Evolutionary conservation across 1,139 yeast species (phyloP).

Genomic region (Candida pseudocylindracea): DNA sequence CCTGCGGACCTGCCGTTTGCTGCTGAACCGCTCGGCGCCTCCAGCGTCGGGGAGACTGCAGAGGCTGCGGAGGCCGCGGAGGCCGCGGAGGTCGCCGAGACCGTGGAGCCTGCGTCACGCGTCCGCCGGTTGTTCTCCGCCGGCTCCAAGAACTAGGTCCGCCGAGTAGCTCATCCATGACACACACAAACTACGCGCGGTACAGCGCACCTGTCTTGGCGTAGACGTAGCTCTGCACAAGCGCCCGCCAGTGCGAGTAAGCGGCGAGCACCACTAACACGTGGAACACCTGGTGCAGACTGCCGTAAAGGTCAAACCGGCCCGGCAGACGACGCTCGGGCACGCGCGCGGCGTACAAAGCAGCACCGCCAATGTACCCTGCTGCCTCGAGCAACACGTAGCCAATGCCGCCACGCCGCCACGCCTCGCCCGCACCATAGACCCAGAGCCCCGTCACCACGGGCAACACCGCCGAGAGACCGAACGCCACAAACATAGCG

Average conservation of each 20-base stretch:
- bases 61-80: too few species aligned
- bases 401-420: conserved; percentile 24
- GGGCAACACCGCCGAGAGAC: conserved; percentile 61
- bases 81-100: too few species aligned
- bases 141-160: too few species aligned
- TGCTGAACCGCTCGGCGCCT: too few species aligned
- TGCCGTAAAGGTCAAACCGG: conserved; percentile 49
- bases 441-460: conserved; percentile 23
- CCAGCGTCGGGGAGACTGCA: too few species aligned
- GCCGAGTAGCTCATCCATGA: too few species aligned
- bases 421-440: conserved; percentile 18
- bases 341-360: conserved; percentile 49
- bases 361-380: conserved; percentile 61
- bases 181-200: too few species aligned
- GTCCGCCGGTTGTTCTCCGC: too few species aligned
- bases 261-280: conserved; percentile 69
- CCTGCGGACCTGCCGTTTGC: too few species aligned
- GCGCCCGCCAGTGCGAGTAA: conserved; percentile 44
- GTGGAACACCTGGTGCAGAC: conserved; percentile 81
- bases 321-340: conserved; percentile 38
- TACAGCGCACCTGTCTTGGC: too few species aligned
- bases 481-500: conserved; percentile 57
- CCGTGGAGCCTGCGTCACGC: too few species aligned
- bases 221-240: conserved; percentile 12
- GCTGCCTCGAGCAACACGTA: conserved; percentile 54